These are phyloP conservation scores for Oryza glaberrima DNA, from an alignment of 176 grass and related monocot species.

Conservation along the genomic window DNA sequence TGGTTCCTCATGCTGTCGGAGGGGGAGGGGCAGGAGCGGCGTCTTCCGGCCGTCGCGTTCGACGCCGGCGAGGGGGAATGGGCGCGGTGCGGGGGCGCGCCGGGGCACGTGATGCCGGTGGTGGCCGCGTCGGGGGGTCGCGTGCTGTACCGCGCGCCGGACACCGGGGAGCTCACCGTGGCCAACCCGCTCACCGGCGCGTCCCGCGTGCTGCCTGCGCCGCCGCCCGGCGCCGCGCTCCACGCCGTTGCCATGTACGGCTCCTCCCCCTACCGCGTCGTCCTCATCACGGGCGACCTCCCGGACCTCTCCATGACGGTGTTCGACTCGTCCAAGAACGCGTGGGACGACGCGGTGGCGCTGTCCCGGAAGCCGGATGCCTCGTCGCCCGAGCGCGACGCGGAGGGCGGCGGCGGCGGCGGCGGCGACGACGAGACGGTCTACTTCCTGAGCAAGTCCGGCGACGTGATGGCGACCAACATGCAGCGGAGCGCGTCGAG, in stretches of 20 bases:
- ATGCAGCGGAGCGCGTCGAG: conserved; percentile 68
- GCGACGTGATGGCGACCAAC: conserved; percentile 70
- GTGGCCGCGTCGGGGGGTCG: conserved; percentile 72
- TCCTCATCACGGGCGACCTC: conserved; percentile 65
- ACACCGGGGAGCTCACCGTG: conserved; percentile 53
- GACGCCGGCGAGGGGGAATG: conserved; percentile 44
- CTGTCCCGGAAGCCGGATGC: conserved; percentile 46
- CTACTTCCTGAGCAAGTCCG: conserved; percentile 86
- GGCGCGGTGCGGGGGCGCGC: conserved; percentile 39
- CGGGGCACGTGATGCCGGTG: conserved; percentile 61
- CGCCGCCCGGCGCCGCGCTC: conserved; percentile 28
- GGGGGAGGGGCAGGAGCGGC: not conserved
- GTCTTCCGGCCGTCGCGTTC: conserved; percentile 37
- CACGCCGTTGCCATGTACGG: conserved; percentile 72
- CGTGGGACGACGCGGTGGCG: conserved; percentile 51
- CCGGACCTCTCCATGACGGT: conserved; percentile 52
- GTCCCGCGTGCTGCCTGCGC: conserved; percentile 55
- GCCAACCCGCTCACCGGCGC: conserved; percentile 77
- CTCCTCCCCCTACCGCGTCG: conserved; percentile 52
- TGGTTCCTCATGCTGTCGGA: conserved; percentile 89
- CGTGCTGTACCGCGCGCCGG: conserved; percentile 56
- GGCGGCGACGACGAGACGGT: conserved; percentile 51
- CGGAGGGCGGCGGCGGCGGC: not conserved
- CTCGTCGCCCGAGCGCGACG: not conserved
- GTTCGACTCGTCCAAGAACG: conserved; percentile 57